Base-by-base conservation (phyloP, 2,329 filamentous ascomycete genomes). In the Beauveria sp. region DNA sequence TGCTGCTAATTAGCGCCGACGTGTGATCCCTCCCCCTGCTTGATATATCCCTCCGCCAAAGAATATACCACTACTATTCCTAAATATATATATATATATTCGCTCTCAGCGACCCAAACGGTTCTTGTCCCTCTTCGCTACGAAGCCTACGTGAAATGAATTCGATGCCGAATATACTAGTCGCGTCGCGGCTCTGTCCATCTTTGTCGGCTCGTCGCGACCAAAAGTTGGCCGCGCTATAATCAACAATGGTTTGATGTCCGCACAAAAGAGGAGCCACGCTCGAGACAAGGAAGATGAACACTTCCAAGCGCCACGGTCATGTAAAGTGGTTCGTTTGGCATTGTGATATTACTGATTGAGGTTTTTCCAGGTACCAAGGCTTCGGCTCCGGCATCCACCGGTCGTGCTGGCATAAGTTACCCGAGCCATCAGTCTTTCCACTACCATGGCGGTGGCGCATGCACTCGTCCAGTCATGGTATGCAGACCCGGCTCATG, bases 1-100 rank as follows among this genome's bases (percentile, higher is more conserved):
- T 71, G 66, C 66, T 74, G 66, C 66, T 71, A 67, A 64, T 52
- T 5, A n/a, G 48, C 48, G n/a, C 38, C 45, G 3, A n/a, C n/a
- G 18, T 51, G 12, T 34, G 28, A 51, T 34, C n/a, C 31, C n/a
- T n/a, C n/a, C 45, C 5, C 10, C 50, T 22, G 20, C n/a, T 24
- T 52, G 14, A 38, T 38, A 40, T 38, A 52, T 52, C 50, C 31
- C 14, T 24, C 50, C n/a, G n/a, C n/a, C 31, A 46, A 46, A 22
- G 10, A 12, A 46, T 46, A 46, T 14, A 22, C 42, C 42, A 43
- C 18, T 43, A 43, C 42, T 43, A 43, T 43, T 43, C 8, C 42
- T 20, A 43, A 16, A 51, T 5, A 31, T 20, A 51, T 34, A 31
- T 5, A 16, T 10, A 46, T 46, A 14, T 50, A 2, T 26, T 3